phyloP scores from a whole-genome alignment of 169 alveolate species.

The Plasmodium gaboni region DNA sequence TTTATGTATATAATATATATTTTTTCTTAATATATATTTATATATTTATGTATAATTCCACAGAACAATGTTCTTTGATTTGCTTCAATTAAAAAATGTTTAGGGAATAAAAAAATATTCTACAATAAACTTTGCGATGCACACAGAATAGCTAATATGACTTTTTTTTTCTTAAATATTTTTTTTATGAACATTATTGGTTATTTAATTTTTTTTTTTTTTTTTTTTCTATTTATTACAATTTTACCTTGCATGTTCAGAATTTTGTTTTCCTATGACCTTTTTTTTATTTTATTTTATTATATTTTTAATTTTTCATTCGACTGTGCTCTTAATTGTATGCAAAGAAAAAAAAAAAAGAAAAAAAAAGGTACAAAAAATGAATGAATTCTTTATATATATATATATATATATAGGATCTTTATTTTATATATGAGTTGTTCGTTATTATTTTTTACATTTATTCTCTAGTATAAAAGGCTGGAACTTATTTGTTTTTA shows the following conservation, averaged over 20 bases:
- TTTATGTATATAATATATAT: too few species aligned
- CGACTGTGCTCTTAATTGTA: conserved; percentile 18
- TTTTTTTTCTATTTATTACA: conserved; percentile 30
- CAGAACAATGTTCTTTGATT: too few species aligned
- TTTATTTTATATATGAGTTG: too few species aligned
- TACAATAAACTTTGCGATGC: conserved; percentile 20
- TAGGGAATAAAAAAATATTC: conserved; percentile 1
- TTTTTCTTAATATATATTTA: too few species aligned
- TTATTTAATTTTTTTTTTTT: conserved; percentile 8
- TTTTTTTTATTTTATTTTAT: neutral
- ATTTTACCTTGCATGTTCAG: conserved; percentile 52
- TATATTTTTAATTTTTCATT: neutral
- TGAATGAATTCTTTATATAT: too few species aligned
- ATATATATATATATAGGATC: too few species aligned
- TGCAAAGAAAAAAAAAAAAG: neutral
- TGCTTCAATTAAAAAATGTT: too few species aligned
- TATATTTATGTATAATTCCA: too few species aligned
- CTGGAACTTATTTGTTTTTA: too few species aligned
- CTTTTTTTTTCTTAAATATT: conserved; percentile 31
- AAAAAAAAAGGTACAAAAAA: neutral
- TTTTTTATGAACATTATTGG: conserved; percentile 33
- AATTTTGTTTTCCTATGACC: conserved; percentile 16
- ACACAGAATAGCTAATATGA: conserved; percentile 58
- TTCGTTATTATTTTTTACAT: too few species aligned
- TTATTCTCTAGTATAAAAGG: too few species aligned